A percentile compares a stretch with the other conserved stretches of the same genome.
These are phyloP conservation scores for Boletus speciosus DNA, from an alignment of 768 basidiomycete genomes.

Conservation along the genomic window DNA sequence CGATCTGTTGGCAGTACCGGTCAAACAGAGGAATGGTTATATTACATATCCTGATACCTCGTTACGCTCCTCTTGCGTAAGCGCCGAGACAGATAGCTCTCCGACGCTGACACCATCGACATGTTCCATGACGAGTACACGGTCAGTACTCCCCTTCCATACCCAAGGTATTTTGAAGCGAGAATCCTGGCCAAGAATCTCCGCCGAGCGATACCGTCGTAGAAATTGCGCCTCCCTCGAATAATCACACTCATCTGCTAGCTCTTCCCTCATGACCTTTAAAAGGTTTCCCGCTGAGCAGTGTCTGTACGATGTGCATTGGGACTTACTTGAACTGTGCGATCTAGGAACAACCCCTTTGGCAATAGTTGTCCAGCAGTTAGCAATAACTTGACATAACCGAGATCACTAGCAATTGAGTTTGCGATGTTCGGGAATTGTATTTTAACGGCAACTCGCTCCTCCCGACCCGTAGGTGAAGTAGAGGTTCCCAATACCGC, in stretches of 20 bases:
- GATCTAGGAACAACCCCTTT: constrained; percentile 84
- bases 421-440: constrained; percentile 92
- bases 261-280: constrained; percentile 85
- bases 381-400: constrained; percentile 80
- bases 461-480: constrained; percentile 53
- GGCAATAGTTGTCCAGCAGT: constrained; percentile 81
- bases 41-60: constrained; percentile 47
- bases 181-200: constrained; percentile 51
- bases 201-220: constrained; percentile 50
- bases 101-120: constrained; percentile 82
- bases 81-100: constrained; percentile 48
- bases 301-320: background rate
- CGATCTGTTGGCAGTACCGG: constrained; percentile 56
- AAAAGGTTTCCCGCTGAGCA: background rate
- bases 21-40: background rate
- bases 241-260: constrained; percentile 93
- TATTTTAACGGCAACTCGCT: constrained; percentile 77
- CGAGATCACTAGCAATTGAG: constrained; percentile 84
- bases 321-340: constrained; percentile 63
- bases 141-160: constrained; percentile 75
- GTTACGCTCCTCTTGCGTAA: constrained; percentile 65
- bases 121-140: constrained; percentile 86
- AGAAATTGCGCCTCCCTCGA: constrained; percentile 74
- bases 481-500: constrained; percentile 55
- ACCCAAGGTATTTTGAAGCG: constrained; percentile 86